Conservation (phyloP, 352 stramenopile species). For the Phytophthora nicotianae region DNA sequence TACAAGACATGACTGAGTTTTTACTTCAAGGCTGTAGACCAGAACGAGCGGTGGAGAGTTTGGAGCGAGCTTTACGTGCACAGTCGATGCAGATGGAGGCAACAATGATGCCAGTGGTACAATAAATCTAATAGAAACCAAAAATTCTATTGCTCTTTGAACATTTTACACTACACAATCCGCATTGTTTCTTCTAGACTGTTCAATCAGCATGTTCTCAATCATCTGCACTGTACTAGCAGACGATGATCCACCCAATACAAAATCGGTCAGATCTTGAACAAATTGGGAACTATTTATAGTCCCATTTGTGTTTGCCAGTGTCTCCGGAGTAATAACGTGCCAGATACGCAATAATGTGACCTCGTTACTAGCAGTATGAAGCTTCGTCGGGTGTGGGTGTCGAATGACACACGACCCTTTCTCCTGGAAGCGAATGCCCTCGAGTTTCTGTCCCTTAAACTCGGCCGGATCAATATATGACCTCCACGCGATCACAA, state of each 20-base stretch:
- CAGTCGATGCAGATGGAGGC: slow-evolving; percentile 7
- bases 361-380: slow-evolving; percentile 24
- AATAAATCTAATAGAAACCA: background rate
- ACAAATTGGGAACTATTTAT: slow-evolving; percentile 27
- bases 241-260: slow-evolving; percentile 42
- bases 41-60: slow-evolving; percentile 35
- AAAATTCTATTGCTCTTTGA: background rate
- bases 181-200: slow-evolving; percentile 21
- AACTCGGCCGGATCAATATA: slow-evolving; percentile 68
- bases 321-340: slow-evolving; percentile 47
- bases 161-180: slow-evolving; percentile 19
- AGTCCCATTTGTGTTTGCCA: slow-evolving; percentile 21
- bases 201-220: slow-evolving; percentile 54
- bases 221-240: slow-evolving; percentile 56
- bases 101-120: background rate
- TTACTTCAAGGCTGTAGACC: slow-evolving; percentile 32
- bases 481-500: slow-evolving; percentile 71
- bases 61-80: slow-evolving; percentile 37
- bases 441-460: slow-evolving; percentile 44
- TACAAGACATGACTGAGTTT: slow-evolving; percentile 41
- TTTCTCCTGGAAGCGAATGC: slow-evolving; percentile 65
- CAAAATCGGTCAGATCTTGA: slow-evolving; percentile 51
- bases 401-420: slow-evolving; percentile 63
- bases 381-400: slow-evolving; percentile 16
- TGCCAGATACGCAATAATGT: slow-evolving; percentile 53